phyloP scores from a whole-genome alignment of 306 rosid genomes.

The Medicago ruthenica region DNA sequence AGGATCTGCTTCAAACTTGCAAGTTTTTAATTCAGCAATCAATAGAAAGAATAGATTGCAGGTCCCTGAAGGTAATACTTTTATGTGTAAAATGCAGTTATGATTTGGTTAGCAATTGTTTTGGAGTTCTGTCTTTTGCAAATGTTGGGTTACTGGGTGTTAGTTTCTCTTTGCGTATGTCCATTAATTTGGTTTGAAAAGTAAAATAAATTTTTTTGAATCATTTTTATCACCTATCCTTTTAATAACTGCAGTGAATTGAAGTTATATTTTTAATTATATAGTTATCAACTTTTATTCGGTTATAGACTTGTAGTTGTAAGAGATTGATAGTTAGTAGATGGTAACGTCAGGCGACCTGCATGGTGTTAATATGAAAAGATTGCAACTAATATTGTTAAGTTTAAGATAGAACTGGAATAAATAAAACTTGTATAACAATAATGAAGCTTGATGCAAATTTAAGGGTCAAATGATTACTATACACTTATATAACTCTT shows the following conservation, averaged over 20 bases:
- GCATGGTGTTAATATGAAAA: neutral
- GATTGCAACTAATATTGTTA: slow-evolving; percentile 18
- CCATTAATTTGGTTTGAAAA: slow-evolving; percentile 28
- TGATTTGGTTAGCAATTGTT: slow-evolving; percentile 22
- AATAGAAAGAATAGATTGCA: slow-evolving; percentile 72
- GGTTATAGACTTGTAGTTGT: neutral
- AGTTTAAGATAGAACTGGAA: slow-evolving; percentile 19
- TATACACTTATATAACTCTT: slow-evolving; percentile 26
- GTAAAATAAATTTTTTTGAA: neutral
- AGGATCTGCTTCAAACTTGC: slow-evolving; percentile 88
- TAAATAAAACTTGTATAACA: slow-evolving; percentile 3
- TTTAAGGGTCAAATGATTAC: slow-evolving; percentile 15
- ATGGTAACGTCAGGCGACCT: slow-evolving; percentile 7
- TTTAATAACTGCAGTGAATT: slow-evolving; percentile 21
- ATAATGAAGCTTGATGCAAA: slow-evolving; percentile 31
- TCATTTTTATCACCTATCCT: slow-evolving; percentile 15
- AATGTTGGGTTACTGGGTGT: slow-evolving; percentile 24
- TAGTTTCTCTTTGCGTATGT: slow-evolving; percentile 8
- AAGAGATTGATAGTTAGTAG: slow-evolving; percentile 36
- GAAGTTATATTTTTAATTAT: slow-evolving; percentile 21
- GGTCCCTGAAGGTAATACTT: slow-evolving; percentile 76
- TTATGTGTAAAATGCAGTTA: slow-evolving; percentile 24
- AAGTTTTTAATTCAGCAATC: slow-evolving; percentile 83
- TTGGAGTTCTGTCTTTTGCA: slow-evolving; percentile 8
- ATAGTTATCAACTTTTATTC: slow-evolving; percentile 22